Percentiles rank a stretch among this genome's conserved stretches.
These are phyloP conservation scores for Hibiscus trionum DNA, from an alignment of 345 rosid species.

Conservation along the genomic window DNA sequence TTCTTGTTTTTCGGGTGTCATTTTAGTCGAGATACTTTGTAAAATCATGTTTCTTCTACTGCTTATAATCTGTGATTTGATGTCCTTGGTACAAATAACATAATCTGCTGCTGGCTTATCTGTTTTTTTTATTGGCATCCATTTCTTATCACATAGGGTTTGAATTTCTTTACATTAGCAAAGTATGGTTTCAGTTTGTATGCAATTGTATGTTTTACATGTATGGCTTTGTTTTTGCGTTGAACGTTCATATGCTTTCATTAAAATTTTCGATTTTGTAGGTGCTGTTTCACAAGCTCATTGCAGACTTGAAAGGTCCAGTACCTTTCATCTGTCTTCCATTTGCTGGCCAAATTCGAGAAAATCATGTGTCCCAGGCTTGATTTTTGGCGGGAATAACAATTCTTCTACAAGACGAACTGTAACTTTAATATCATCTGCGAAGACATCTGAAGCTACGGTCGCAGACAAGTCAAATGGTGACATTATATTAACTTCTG, in stretches of 20 bases:
- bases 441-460: constrained; percentile 42
- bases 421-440: constrained; percentile 24
- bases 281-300: constrained; percentile 24
- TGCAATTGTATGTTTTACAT: background rate
- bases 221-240: background rate
- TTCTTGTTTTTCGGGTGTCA: background rate
- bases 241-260: background rate
- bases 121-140: background rate
- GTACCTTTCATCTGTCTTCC: constrained; percentile 17
- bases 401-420: constrained; percentile 20
- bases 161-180: background rate
- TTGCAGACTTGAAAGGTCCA: constrained; percentile 19
- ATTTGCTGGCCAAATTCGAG: constrained; percentile 25
- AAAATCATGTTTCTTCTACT: background rate
- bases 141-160: background rate
- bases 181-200: background rate
- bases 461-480: constrained; percentile 44
- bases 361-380: constrained; percentile 24
- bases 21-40: background rate
- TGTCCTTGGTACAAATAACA: background rate
- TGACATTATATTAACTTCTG: constrained; percentile 19
- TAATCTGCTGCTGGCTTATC: background rate
- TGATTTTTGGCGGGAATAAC: constrained; percentile 17
- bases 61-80: background rate
- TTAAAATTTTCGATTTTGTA: constrained; percentile 25